Conservation (phyloP, 148 eudicot genomes). For the Talinum fruticosum region DNA sequence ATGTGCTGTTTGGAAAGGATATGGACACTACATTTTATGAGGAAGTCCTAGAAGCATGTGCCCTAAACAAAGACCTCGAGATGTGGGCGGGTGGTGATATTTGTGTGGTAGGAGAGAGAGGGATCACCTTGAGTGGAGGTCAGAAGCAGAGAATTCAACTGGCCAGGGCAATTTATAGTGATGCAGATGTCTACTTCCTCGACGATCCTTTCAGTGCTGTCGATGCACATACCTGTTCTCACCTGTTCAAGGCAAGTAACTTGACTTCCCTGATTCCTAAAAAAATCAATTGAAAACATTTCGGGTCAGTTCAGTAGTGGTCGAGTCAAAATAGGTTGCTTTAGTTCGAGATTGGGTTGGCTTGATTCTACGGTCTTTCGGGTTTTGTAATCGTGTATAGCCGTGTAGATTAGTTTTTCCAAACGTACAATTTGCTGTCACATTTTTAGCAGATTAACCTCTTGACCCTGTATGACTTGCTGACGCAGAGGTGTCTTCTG, state of each 20-base stretch:
- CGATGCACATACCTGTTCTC: constrained; percentile 90
- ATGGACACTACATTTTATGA: constrained; percentile 56
- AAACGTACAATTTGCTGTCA: not conserved
- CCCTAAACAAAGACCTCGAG: constrained; percentile 63
- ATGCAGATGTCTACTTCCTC: constrained; percentile 77
- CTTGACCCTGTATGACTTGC: not conserved
- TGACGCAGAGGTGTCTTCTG: constrained; percentile 62
- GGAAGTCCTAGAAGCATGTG: constrained; percentile 75
- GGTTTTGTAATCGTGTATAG: not conserved
- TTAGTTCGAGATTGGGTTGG: not conserved
- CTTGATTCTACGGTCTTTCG: not conserved
- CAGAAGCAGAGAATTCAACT: constrained; percentile 89
- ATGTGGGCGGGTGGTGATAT: constrained; percentile 76
- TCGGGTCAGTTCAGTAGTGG: not conserved
- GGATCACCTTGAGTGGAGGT: constrained; percentile 86
- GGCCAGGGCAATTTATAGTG: constrained; percentile 74
- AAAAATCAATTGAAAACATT: not conserved
- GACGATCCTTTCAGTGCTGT: constrained; percentile 97
- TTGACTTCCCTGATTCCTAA: not conserved
- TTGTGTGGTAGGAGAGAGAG: constrained; percentile 76
- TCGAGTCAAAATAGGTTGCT: not conserved
- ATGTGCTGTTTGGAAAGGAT: constrained; percentile 72
- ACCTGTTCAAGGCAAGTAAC: constrained; percentile 64
- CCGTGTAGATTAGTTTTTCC: not conserved
- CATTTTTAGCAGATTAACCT: not conserved